Evolutionary conservation across 768 basidiomycete genomes (phyloP).

Genomic region (Sporobolomyces phaffii): DNA sequence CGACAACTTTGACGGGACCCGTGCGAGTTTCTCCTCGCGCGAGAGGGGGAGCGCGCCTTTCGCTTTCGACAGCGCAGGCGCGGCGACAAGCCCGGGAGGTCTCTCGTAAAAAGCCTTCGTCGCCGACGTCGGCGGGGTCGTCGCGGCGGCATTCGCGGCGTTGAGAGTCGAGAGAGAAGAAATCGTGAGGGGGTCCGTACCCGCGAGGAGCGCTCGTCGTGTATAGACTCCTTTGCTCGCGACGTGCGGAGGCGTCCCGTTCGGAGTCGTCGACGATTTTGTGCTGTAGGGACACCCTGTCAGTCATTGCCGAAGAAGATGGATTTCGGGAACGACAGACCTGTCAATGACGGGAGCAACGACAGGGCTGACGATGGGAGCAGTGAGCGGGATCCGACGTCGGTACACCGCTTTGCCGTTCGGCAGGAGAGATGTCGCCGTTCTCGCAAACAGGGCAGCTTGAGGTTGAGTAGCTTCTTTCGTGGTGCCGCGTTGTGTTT

Average conservation of each 20-base stretch:
- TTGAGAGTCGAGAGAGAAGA: neutral
- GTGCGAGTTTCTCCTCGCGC: conserved; percentile 5
- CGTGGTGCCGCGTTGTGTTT: neutral
- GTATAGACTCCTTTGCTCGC: conserved; percentile 24
- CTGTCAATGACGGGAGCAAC: no score
- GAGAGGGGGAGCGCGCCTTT: conserved; percentile 24
- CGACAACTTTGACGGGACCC: conserved; percentile 50
- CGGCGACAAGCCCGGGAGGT: neutral
- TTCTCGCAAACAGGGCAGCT: neutral
- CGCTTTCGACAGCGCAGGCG: neutral
- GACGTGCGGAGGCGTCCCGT: neutral
- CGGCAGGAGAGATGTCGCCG: neutral
- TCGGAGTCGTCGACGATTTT: neutral
- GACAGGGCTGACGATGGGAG: neutral
- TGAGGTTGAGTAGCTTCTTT: neutral
- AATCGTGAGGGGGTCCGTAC: neutral
- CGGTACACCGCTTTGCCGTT: conserved; percentile 2
- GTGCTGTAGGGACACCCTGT: neutral
- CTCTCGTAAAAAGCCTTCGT: conserved; percentile 31
- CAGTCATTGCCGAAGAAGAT: no score
- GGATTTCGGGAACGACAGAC: no score
- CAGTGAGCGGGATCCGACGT: neutral
- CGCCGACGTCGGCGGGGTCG: neutral
- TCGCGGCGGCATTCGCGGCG: neutral
- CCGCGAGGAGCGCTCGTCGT: conserved; percentile 7